Evolutionary conservation across 345 rosid species (phyloP).

Genomic region (Durio zibethinus): DNA sequence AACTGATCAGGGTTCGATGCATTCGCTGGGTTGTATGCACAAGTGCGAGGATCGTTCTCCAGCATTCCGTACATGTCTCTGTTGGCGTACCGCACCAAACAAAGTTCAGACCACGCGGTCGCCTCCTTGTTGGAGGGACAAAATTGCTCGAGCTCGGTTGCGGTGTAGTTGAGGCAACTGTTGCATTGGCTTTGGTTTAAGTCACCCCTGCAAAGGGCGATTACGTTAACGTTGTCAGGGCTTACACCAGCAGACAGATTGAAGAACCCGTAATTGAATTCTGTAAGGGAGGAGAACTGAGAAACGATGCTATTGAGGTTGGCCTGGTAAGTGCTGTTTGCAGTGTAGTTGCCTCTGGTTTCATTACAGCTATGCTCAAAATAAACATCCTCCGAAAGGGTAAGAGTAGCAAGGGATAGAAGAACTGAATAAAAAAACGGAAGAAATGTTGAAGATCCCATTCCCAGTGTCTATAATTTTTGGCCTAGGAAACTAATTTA

Average conservation of each 20-base stretch:
- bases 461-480: background rate
- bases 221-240: background rate
- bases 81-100: slow-evolving; percentile 47
- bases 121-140: slow-evolving; percentile 39
- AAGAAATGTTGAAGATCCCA: background rate
- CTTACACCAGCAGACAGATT: background rate
- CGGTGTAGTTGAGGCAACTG: slow-evolving; percentile 26
- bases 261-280: background rate
- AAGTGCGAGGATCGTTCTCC: slow-evolving; percentile 18
- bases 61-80: slow-evolving; percentile 19
- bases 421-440: background rate
- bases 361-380: background rate
- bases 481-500: no score
- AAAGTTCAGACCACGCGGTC: slow-evolving; percentile 36
- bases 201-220: slow-evolving; percentile 1
- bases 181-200: slow-evolving; percentile 21
- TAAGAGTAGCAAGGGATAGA: background rate
- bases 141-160: slow-evolving; percentile 7
- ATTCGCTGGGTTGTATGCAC: slow-evolving; percentile 13
- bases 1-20: slow-evolving; percentile 24
- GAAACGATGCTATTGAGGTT: background rate
- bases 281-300: background rate
- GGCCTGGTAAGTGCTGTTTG: background rate
- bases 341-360: background rate
- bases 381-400: background rate